A percentile compares a stretch with the other conserved stretches of the same genome.
These are phyloP conservation scores for Backusella mclennaniae DNA, from an alignment of 192 early-diverging fungal species.

Conservation along the genomic window DNA sequence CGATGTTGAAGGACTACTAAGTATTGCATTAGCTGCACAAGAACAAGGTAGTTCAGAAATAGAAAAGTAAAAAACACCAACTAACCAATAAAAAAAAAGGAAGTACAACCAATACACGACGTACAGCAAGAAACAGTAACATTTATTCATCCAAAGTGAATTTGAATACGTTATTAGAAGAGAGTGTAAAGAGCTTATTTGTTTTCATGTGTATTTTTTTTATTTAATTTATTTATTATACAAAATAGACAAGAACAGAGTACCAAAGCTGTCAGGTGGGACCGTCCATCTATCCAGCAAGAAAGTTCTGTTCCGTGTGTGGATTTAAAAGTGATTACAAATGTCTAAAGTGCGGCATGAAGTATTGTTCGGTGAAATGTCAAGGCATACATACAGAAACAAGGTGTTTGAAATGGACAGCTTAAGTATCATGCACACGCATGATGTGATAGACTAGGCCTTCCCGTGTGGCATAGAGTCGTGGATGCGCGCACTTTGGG, in stretches of 20 bases:
- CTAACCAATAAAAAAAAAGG: background rate
- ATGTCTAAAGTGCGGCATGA: slow-evolving; percentile 64
- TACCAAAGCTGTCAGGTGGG: slow-evolving; percentile 42
- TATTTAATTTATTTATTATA: background rate
- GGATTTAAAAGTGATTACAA: slow-evolving; percentile 60
- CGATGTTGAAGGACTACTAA: slow-evolving; percentile 49
- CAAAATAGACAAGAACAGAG: background rate
- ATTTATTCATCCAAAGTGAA: slow-evolving; percentile 32
- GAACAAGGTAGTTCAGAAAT: slow-evolving; percentile 27
- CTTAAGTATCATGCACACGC: slow-evolving; percentile 22
- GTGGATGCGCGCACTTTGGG: slow-evolving; percentile 27
- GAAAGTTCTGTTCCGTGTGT: slow-evolving; percentile 67
- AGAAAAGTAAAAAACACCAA: background rate
- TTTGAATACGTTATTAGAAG: slow-evolving; percentile 31
- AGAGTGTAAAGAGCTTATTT: slow-evolving; percentile 23
- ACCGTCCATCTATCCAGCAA: slow-evolving; percentile 35
- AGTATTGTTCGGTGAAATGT: slow-evolving; percentile 62
- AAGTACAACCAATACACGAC: background rate
- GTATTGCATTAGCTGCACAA: slow-evolving; percentile 41
- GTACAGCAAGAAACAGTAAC: slow-evolving; percentile 6
- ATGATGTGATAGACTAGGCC: slow-evolving; percentile 38
- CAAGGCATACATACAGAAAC: slow-evolving; percentile 60
- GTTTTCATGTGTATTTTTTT: background rate
- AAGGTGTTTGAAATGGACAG: slow-evolving; percentile 34
- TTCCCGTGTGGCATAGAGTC: slow-evolving; percentile 36